phyloP scores from a whole-genome alignment of 306 rosid species.

The Trifolium fragiferum region DNA sequence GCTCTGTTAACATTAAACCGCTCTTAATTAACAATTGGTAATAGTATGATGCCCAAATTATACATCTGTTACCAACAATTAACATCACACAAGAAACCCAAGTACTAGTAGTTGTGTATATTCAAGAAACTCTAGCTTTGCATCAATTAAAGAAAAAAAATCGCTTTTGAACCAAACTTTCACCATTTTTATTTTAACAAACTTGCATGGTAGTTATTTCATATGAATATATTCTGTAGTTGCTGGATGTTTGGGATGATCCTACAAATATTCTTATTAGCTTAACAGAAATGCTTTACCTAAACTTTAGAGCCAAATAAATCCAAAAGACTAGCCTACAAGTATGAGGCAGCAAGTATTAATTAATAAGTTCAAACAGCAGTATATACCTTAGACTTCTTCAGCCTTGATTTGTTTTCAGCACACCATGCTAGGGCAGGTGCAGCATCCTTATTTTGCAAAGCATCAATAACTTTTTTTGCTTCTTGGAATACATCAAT shows the following conservation, averaged over 20 bases:
- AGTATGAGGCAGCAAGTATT: constrained; percentile 5
- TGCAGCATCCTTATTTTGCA: constrained; percentile 82
- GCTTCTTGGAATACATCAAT: constrained; percentile 93
- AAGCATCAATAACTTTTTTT: constrained; percentile 79
- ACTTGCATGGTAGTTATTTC: constrained; percentile 15
- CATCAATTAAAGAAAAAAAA: neutral
- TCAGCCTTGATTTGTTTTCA: constrained; percentile 92
- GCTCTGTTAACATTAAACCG: constrained; percentile 68
- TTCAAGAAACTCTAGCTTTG: neutral
- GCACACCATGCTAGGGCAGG: constrained; percentile 97
- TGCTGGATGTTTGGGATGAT: constrained; percentile 17
- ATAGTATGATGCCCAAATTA: constrained; percentile 11
- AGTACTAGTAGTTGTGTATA: neutral
- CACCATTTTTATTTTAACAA: constrained; percentile 8
- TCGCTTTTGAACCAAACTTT: neutral
- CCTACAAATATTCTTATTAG: neutral
- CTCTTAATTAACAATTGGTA: constrained; percentile 36
- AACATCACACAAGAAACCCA: constrained; percentile 3
- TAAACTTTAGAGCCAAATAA: constrained; percentile 36
- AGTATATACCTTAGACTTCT: constrained; percentile 79
- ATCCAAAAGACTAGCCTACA: constrained; percentile 29
- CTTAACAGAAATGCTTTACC: constrained; percentile 21
- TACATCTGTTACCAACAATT: constrained; percentile 26
- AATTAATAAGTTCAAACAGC: constrained; percentile 30
- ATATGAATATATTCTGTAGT: constrained; percentile 19